Evolutionary conservation across 306 rosid genomes (phyloP), one percentile per base, ranked within the genome.

Genomic region (Styphnolobium japonicum): DNA sequence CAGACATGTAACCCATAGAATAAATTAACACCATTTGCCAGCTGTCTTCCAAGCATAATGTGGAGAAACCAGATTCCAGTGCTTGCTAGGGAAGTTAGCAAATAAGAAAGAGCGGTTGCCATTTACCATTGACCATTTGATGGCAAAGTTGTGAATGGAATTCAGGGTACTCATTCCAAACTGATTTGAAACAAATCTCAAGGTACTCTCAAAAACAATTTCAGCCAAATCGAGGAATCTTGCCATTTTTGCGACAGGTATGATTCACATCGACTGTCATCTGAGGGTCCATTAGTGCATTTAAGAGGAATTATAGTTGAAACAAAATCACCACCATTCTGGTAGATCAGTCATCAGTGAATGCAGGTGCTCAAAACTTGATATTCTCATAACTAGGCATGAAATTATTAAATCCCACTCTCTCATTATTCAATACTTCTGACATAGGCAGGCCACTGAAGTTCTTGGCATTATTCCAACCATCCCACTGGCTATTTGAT

Each of bases 391-490:
- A 67, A 60, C 60, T 82, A 14, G 85, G 81, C 61, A 75, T 21
- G 82, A 57, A 78, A 64, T 81, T 84, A 70, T 76, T 75, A 42
- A 60, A 82, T 14, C 82, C 82, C 49, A 40, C 52, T 61, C 73
- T 68, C 78, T 79, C 86, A 57, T 76, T 82, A 75, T 79, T 82
- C 56, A 81, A 62, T 8, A 84, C 84, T 27, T 84, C 86, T 7
- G 88, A 25, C 63, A 81, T 58, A 57, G 83, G 77, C 66, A 75
- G 79, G 43, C 61, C 90, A 75, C 78, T 76, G 21, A 82, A 60
- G 78, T 76, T 82, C 73, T 34, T 82, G 60, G 73, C 55, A 76
- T 87, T 81, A 75, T 82, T 80, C 90, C 88, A 81, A 75, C 62
- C 70, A 62, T 71, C 79, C n/a, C n/a, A n/a, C 71, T 61, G 86